A percentile compares a stretch with the other conserved stretches of the same genome.
Evolutionary conservation across 805 yeast genomes (phyloP).

Genomic region (Ogataea corticis): DNA sequence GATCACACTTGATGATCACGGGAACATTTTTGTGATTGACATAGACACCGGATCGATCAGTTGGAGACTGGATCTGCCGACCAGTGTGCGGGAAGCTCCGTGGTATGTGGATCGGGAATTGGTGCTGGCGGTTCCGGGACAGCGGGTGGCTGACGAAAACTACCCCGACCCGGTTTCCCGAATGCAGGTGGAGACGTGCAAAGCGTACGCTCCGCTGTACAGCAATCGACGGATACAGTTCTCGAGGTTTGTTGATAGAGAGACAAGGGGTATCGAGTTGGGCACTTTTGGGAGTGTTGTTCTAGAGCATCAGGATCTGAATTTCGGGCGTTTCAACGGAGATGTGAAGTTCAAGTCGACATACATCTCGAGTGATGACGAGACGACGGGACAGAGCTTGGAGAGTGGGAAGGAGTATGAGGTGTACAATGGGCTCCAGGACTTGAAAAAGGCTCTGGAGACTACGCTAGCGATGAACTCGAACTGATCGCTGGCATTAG

Average conservation of each 20-base stretch:
- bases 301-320: conserved; percentile 13
- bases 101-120: background rate
- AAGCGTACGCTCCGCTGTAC: conserved; percentile 30
- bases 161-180: conserved; percentile 42
- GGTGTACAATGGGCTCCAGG: conserved; percentile 7
- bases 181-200: conserved; percentile 58
- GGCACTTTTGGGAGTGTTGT: conserved; percentile 17
- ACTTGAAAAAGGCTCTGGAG: conserved; percentile 9
- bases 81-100: background rate
- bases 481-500: background rate
- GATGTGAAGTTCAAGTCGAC: conserved; percentile 17
- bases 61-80: conserved; percentile 21
- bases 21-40: conserved; percentile 22
- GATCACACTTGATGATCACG: conserved; percentile 28
- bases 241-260: conserved; percentile 13
- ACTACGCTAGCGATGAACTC: conserved; percentile 2
- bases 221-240: conserved; percentile 28
- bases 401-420: background rate
- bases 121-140: background rate
- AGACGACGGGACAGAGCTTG: background rate
- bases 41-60: conserved; percentile 18
- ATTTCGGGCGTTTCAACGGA: conserved; percentile 21
- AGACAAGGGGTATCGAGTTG: conserved; percentile 10
- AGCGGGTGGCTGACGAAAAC: background rate
- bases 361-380: conserved; percentile 1